Evolutionary conservation across 2,329 filamentous ascomycete genomes (phyloP).

Genomic region (Sporothrix curviconia): DNA sequence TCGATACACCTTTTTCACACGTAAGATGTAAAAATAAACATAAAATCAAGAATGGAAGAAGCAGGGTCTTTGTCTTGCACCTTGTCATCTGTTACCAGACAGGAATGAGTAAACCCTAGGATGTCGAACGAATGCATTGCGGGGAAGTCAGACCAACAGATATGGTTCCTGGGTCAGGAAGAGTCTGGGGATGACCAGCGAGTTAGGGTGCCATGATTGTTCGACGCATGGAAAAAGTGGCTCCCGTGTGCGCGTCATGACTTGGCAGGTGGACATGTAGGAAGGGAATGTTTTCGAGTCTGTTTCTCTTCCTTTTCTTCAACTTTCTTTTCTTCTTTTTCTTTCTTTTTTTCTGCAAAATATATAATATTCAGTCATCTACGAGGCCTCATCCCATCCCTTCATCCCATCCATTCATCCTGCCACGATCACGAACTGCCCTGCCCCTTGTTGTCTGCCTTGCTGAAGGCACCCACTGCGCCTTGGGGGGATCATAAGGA

Average conservation of each 20-base stretch:
- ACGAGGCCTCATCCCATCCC: too few species aligned
- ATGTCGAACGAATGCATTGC: background rate
- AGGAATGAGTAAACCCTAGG: too few species aligned
- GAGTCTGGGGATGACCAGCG: too few species aligned
- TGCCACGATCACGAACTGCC: background rate
- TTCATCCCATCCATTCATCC: too few species aligned
- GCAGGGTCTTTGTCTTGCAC: too few species aligned
- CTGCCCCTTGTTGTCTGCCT: slow-evolving; percentile 4
- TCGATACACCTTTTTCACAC: too few species aligned
- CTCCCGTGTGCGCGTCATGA: slow-evolving; percentile 3
- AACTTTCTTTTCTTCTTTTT: background rate
- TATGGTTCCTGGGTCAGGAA: background rate
- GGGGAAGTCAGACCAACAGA: background rate
- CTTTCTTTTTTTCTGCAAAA: background rate
- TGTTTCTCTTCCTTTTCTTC: background rate
- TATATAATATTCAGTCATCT: too few species aligned
- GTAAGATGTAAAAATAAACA: too few species aligned
- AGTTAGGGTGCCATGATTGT: too few species aligned
- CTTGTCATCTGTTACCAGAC: too few species aligned
- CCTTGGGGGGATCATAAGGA: background rate
- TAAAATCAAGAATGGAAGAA: too few species aligned
- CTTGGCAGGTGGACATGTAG: background rate
- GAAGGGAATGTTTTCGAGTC: background rate
- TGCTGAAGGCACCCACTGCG: slow-evolving; percentile 1
- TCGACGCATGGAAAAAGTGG: too few species aligned